These are phyloP conservation scores for Babesia ovata DNA, from an alignment of 169 alveolate genomes.

Conservation along the genomic window DNA sequence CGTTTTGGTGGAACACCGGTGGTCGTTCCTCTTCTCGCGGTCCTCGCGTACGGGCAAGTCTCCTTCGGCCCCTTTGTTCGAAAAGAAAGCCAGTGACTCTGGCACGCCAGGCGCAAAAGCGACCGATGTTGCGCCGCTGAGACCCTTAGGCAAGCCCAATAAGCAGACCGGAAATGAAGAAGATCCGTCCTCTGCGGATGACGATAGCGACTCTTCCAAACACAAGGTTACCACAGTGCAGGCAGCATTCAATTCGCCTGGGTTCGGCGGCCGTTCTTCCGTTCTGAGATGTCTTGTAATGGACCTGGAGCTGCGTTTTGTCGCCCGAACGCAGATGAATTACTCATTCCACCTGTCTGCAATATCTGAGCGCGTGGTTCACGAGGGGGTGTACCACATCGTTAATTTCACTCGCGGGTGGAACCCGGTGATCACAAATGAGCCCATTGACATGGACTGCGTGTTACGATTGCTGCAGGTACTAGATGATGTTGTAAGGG, in stretches of 20 bases:
- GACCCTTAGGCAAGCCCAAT: neutral
- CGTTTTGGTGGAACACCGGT: constrained; percentile 41
- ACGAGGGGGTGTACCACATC: constrained; percentile 29
- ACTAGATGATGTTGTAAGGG: neutral
- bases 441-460: constrained; percentile 8
- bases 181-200: neutral
- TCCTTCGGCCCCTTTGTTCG: neutral
- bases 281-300: constrained; percentile 20
- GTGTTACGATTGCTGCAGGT: neutral
- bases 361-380: constrained; percentile 37
- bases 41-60: neutral
- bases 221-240: constrained; percentile 5
- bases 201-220: neutral
- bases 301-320: constrained; percentile 22
- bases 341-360: constrained; percentile 37
- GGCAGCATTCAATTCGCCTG: constrained; percentile 22
- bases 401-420: neutral
- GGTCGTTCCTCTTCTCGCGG: constrained; percentile 34
- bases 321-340: constrained; percentile 41
- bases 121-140: neutral
- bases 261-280: constrained; percentile 29
- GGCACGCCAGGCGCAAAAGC: neutral
- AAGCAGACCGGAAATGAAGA: neutral
- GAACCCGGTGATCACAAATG: constrained; percentile 31
- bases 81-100: neutral